Percentiles rank a stretch among this genome's conserved stretches.
Evolutionary conservation across 352 stramenopile genomes (phyloP).

Genomic region (Globisporangium carolinianum): DNA sequence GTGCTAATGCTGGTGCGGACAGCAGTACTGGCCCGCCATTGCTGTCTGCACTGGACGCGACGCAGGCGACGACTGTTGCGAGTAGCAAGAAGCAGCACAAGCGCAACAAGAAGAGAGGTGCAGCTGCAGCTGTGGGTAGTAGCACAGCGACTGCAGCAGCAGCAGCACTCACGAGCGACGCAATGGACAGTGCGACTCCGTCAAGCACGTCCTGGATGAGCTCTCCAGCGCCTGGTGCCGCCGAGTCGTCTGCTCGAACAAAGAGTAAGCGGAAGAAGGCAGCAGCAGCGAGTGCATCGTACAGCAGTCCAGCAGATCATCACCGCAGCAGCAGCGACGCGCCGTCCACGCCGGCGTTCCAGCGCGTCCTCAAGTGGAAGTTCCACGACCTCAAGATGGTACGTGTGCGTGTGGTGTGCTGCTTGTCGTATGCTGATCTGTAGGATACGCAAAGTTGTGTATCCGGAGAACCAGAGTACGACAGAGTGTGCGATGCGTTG

Average conservation of each 20-base stretch:
- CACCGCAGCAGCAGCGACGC: constrained; percentile 8
- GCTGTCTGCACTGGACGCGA: background rate
- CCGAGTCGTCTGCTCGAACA: no score
- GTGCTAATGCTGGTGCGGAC: constrained; percentile 2
- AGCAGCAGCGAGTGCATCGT: constrained; percentile 8
- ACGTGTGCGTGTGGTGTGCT: constrained; percentile 1
- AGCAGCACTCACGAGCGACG: no score
- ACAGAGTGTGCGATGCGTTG: background rate
- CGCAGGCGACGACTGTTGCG: background rate
- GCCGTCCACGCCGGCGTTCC: constrained; percentile 34
- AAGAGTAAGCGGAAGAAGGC: background rate
- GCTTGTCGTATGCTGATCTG: background rate
- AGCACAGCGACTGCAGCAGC: no score
- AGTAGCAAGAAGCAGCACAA: constrained; percentile 5
- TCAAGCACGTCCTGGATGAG: no score
- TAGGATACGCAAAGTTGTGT: background rate
- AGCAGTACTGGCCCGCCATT: background rate
- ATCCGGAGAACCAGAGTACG: no score
- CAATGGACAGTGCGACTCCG: no score
- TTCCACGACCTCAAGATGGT: constrained; percentile 87
- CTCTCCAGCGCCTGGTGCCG: no score
- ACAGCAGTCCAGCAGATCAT: constrained; percentile 9
- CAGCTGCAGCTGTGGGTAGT: background rate
- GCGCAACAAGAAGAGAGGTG: background rate
- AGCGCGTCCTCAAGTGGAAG: constrained; percentile 82